Percentiles rank a stretch among this genome's conserved stretches.
These are phyloP conservation scores for Rhynchosporium secalis DNA, from an alignment of 2,329 filamentous ascomycete genomes.

Conservation along the genomic window DNA sequence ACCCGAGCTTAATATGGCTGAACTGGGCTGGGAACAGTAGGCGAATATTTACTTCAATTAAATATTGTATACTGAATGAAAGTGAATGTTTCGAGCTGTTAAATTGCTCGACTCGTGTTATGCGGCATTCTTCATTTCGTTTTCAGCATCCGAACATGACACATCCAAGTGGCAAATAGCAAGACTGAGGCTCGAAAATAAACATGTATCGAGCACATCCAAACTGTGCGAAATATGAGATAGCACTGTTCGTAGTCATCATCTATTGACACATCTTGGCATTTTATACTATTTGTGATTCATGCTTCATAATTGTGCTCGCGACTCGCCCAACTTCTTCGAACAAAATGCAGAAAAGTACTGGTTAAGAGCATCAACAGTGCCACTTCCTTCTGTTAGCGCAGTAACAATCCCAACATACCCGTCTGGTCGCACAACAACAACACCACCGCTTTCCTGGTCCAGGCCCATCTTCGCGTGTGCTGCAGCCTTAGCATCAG, in stretches of 20 bases:
- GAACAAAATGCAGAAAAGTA: conserved; percentile 77
- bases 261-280: neutral
- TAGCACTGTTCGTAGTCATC: neutral
- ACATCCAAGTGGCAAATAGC: too few relatives aligned
- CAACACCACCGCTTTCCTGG: conserved; percentile 71
- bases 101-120: too few relatives aligned
- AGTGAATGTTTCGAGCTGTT: too few relatives aligned
- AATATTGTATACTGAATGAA: too few relatives aligned
- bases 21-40: neutral
- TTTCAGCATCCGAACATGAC: too few relatives aligned
- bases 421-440: conserved; percentile 83
- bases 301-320: conserved; percentile 43
- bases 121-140: too few relatives aligned
- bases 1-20: too few relatives aligned
- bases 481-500: conserved; percentile 69
- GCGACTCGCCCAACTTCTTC: conserved; percentile 52
- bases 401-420: conserved; percentile 78
- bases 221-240: too few relatives aligned
- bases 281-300: neutral
- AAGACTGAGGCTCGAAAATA: too few relatives aligned
- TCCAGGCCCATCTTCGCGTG: conserved; percentile 86
- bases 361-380: conserved; percentile 76
- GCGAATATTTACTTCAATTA: too few relatives aligned
- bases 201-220: too few relatives aligned
- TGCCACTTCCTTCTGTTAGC: conserved; percentile 74